phyloP scores from a whole-genome alignment of 768 basidiomycete genomes.

The Hericium rajendrae region DNA sequence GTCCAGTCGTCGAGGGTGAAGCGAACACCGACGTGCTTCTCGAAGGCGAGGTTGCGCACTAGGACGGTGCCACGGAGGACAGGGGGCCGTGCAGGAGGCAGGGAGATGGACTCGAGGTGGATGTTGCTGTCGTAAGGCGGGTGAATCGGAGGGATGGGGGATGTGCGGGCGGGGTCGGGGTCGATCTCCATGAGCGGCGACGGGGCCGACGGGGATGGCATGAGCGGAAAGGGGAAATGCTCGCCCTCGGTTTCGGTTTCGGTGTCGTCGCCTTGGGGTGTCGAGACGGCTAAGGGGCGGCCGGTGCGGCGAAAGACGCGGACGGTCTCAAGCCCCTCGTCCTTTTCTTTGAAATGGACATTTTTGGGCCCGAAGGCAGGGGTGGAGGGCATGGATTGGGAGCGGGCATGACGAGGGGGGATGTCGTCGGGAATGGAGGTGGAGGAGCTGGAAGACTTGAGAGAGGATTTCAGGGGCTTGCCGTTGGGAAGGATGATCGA shows the following conservation, averaged over 20 bases:
- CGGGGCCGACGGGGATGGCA: constrained; percentile 14
- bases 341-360: constrained; percentile 72
- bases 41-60: constrained; percentile 78
- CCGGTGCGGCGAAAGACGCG: constrained; percentile 57
- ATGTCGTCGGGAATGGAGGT: constrained; percentile 29
- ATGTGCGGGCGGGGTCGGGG: constrained; percentile 19
- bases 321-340: constrained; percentile 51
- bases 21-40: constrained; percentile 75
- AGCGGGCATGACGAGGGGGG: constrained; percentile 22
- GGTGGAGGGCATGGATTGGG: constrained; percentile 54
- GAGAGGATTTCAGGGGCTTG: constrained; percentile 78
- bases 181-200: constrained; percentile 20
- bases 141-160: constrained; percentile 24
- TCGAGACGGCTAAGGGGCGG: constrained; percentile 55
- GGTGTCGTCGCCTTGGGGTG: constrained; percentile 35
- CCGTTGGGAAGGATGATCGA: constrained; percentile 58
- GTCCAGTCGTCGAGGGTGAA: constrained; percentile 95
- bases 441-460: constrained; percentile 55
- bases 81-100: constrained; percentile 27
- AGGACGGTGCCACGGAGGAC: constrained; percentile 66
- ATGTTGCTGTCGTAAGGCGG: constrained; percentile 25
- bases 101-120: constrained; percentile 28
- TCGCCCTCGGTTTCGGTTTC: constrained; percentile 32
- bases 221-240: constrained; percentile 15
- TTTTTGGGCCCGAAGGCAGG: constrained; percentile 53